phyloP scores from a whole-genome alignment of 345 rosid species.

The Conringia planisiliqua region DNA sequence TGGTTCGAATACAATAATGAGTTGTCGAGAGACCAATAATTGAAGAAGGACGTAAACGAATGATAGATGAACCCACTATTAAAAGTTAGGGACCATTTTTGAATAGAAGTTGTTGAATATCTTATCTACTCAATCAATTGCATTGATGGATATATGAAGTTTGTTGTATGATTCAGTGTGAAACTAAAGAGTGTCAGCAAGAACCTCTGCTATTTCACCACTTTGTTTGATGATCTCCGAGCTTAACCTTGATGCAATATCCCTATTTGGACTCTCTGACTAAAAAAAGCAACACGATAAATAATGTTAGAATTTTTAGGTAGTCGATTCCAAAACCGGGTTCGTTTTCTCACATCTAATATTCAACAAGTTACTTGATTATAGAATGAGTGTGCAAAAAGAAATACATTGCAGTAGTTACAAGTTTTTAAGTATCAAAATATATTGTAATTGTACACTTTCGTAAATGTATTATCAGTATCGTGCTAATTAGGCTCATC shows the following conservation, averaged over 20 bases:
- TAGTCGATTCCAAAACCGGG: neutral
- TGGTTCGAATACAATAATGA: neutral
- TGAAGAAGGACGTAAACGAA: constrained; percentile 15
- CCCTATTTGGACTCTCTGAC: neutral
- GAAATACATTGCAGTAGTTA: constrained; percentile 10
- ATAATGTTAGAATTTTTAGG: neutral
- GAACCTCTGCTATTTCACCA: constrained; percentile 1
- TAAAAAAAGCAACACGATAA: neutral
- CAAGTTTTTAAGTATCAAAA: neutral
- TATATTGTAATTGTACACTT: neutral
- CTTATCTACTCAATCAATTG: constrained; percentile 20
- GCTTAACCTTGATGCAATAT: neutral
- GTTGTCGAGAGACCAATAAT: constrained; percentile 15
- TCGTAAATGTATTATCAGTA: no score
- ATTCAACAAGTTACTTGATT: neutral
- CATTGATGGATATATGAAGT: constrained; percentile 20
- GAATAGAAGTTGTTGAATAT: constrained; percentile 20
- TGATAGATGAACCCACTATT: constrained; percentile 21
- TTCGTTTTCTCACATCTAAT: neutral
- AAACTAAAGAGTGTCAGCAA: constrained; percentile 30
- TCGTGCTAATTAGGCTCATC: no score
- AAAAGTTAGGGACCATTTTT: constrained; percentile 31
- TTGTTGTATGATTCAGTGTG: neutral
- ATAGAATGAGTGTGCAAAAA: constrained; percentile 1
- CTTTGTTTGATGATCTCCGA: constrained; percentile 7